Percentiles rank a stretch among this genome's conserved stretches.
phyloP scores from a whole-genome alignment of 768 basidiomycete species.

The Lentinula lateritia region DNA sequence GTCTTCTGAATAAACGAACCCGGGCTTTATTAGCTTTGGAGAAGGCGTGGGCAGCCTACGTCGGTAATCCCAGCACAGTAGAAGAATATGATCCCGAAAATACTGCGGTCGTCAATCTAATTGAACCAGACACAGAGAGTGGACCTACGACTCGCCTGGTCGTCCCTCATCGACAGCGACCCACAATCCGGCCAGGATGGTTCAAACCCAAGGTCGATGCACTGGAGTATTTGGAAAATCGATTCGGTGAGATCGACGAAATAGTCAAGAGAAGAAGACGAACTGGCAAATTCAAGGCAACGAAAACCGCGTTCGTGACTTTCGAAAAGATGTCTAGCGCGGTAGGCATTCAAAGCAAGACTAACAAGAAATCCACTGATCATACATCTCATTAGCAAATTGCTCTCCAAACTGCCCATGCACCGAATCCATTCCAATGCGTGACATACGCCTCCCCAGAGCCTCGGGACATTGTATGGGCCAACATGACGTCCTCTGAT shows the following conservation, averaged over 20 bases:
- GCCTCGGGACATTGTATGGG: constrained; percentile 94
- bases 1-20: constrained; percentile 75
- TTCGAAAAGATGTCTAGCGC: constrained; percentile 95
- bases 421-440: constrained; percentile 58
- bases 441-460: constrained; percentile 81
- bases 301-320: constrained; percentile 88
- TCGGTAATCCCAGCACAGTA: constrained; percentile 89
- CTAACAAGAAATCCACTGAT: neutral
- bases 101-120: constrained; percentile 36
- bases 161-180: constrained; percentile 69
- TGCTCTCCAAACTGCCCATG: constrained; percentile 79
- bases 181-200: constrained; percentile 72
- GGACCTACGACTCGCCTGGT: constrained; percentile 60
- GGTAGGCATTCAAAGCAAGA: constrained; percentile 38
- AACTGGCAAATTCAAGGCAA: constrained; percentile 72
- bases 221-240: constrained; percentile 77
- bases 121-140: constrained; percentile 45
- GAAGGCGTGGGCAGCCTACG: constrained; percentile 81
- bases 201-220: constrained; percentile 80
- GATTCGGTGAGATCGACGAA: constrained; percentile 80
- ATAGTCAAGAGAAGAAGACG: constrained; percentile 69
- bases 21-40: constrained; percentile 77
- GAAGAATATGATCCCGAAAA: constrained; percentile 76
- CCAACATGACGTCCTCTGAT: constrained; percentile 71
- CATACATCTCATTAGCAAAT: constrained; percentile 58